Evolutionary conservation across 1,284 basidiomycete species (phyloP), one percentile per base, ranked within the genome.

Genomic region (Boletus smithii): DNA sequence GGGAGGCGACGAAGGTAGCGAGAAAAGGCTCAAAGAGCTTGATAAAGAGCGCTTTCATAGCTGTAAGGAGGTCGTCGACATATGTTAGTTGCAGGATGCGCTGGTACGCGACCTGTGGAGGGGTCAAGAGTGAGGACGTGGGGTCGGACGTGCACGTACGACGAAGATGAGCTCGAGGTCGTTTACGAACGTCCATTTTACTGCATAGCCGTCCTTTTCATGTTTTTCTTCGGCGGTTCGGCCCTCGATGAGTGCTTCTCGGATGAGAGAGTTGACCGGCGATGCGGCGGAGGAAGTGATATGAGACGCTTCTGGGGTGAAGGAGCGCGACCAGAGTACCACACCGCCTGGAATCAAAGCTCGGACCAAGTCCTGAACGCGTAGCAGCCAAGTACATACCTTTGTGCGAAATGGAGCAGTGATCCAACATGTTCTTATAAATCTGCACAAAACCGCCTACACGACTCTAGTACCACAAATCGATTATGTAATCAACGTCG

Each of bases 41-140:
- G 54, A 95, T 73, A 63, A 97, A 97, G 24, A 95, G 75, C 1
- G 82, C 73, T 63, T 92, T 93, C 60, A 93, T 76, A 5, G 88
- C 81, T 20, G 74, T 72, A 14, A 97, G 77, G 6, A 99, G 82
- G 38, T 93, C 86, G 0, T 95, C 91, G 48, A 98, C 87, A 65
- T 99, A 99, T 8, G 91, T 86, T 20, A 99, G 77, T 55, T 97
- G 95, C 13, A 99, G 77, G 51, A 99, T 94, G 37, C 95, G 89
- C 63, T 98, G 95, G 71, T 97, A 97, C 42, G 95, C 92, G 44
- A 95, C 91, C 91, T 95, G 58, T n/a, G 31, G 7, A 24, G 8
- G 31, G 50, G 43, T 50, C 46, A 47, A 35, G 43, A 42, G 14
- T 5, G 5, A 50, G 16, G 20, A 6, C n/a, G 32, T 14, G 7